Evolutionary conservation across 2,329 filamentous ascomycete genomes (phyloP).

Genomic region (Venturia aucupariae): DNA sequence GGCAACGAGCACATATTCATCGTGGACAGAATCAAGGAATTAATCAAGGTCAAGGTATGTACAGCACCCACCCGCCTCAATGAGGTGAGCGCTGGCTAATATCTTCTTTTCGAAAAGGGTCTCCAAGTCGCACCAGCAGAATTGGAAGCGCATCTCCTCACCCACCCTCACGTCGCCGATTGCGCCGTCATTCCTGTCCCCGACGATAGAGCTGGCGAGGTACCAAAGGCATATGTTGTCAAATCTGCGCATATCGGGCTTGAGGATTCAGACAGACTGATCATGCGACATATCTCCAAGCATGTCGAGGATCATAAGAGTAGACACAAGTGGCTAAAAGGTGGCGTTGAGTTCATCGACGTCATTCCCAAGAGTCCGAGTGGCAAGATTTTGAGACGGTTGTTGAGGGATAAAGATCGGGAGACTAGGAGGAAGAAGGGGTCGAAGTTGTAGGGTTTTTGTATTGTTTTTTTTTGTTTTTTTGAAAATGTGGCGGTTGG

Average conservation of each 20-base stretch:
- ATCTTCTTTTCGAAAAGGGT: conserved; percentile 45
- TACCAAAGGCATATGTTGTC: conserved; percentile 56
- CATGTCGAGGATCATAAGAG: conserved; percentile 54
- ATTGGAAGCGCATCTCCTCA: conserved; percentile 69
- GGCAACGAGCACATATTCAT: conserved; percentile 78
- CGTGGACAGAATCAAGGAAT: conserved; percentile 70
- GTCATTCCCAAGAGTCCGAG: conserved; percentile 52
- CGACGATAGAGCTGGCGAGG: conserved; percentile 50
- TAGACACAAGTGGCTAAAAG: conserved; percentile 53
- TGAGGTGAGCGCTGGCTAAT: neutral
- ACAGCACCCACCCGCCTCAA: neutral
- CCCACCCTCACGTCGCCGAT: conserved; percentile 66
- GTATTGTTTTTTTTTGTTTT: too few relatives aligned
- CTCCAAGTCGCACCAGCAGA: conserved; percentile 77
- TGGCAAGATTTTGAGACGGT: conserved; percentile 53
- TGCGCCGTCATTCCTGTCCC: conserved; percentile 69
- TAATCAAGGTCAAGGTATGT: conserved; percentile 67
- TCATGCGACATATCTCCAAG: conserved; percentile 44
- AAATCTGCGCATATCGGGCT: conserved; percentile 44
- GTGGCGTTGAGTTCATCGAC: conserved; percentile 37
- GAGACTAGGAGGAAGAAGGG: conserved; percentile 55
- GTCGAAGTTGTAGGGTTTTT: conserved; percentile 48
- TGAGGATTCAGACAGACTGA: conserved; percentile 42
- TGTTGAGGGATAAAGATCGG: conserved; percentile 66
- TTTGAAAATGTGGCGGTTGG: neutral